Percentiles rank a stretch among this genome's conserved stretches.
These are phyloP conservation scores for Tolypocladium tropicale DNA, from an alignment of 2,329 filamentous ascomycete species.

Conservation along the genomic window DNA sequence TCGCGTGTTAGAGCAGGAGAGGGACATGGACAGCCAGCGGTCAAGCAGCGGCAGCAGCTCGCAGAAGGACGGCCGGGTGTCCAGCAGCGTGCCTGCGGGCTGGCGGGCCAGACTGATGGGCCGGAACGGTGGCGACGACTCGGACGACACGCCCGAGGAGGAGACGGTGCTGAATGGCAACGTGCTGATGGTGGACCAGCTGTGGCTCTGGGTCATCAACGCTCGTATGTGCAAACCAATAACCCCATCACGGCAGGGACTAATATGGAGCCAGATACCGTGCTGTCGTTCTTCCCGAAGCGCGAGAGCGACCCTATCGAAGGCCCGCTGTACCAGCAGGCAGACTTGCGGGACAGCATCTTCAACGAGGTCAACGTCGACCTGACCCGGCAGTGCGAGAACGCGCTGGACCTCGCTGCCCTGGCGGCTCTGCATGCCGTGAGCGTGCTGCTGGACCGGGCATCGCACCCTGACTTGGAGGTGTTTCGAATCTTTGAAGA, in stretches of 20 bases:
- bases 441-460: constrained; percentile 49
- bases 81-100: constrained; percentile 10
- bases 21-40: constrained; percentile 15
- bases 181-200: constrained; percentile 56
- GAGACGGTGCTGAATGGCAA: constrained; percentile 40
- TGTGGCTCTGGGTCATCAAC: constrained; percentile 52
- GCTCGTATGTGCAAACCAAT: constrained; percentile 31
- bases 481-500: constrained; percentile 57
- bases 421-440: constrained; percentile 52
- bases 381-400: constrained; percentile 50
- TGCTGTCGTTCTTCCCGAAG: constrained; percentile 45
- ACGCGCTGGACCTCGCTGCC: constrained; percentile 50
- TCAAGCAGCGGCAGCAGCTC: constrained; percentile 18
- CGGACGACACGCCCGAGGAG: constrained; percentile 16
- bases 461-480: constrained; percentile 50
- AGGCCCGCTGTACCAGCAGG: constrained; percentile 46
- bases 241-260: neutral
- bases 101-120: constrained; percentile 15
- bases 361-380: constrained; percentile 59
- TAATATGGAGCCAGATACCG: constrained; percentile 27
- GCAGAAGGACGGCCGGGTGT: constrained; percentile 14
- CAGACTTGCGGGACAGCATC: constrained; percentile 51
- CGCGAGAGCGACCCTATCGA: constrained; percentile 44
- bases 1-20: constrained; percentile 9
- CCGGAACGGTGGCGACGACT: constrained; percentile 6